These are phyloP conservation scores for Physaria fendleri DNA, from an alignment of 345 rosid genomes.

Conservation along the genomic window DNA sequence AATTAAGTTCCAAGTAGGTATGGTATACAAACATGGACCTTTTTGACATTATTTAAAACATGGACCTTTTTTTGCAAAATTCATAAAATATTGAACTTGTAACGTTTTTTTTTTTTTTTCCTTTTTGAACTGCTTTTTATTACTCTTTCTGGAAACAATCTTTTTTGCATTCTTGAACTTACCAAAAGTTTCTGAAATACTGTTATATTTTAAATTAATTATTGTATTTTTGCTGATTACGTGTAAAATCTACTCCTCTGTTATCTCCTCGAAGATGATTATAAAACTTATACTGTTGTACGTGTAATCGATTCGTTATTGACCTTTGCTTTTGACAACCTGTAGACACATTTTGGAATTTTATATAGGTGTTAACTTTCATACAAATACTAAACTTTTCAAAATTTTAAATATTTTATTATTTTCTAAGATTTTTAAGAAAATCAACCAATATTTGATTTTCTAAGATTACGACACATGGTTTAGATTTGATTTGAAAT, in stretches of 20 bases:
- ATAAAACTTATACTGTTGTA: not conserved
- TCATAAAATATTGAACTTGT: not conserved
- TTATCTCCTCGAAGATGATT: not conserved
- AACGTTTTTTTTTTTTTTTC: not conserved
- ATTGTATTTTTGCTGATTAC: not conserved
- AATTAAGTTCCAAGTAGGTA: not conserved
- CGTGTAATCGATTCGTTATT: not conserved
- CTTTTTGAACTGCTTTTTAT: constrained; percentile 4
- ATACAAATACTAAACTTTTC: not conserved
- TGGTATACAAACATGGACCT: constrained; percentile 18
- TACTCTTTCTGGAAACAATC: not conserved
- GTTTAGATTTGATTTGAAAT: no score
- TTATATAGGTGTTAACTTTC: not conserved
- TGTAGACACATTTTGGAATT: not conserved
- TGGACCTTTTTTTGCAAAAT: no score
- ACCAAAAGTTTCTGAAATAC: not conserved
- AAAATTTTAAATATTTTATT: not conserved
- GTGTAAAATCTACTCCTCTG: not conserved
- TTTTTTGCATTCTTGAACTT: constrained; percentile 2
- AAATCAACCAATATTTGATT: no score
- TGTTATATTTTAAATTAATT: not conserved
- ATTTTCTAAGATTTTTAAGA: no score
- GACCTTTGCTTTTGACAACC: not conserved
- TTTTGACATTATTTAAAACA: not conserved
- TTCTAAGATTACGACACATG: no score